Percentiles rank a stretch among this genome's conserved stretches.
Evolutionary conservation across 345 rosid species (phyloP).

Genomic region (Noccaea bulbosa): DNA sequence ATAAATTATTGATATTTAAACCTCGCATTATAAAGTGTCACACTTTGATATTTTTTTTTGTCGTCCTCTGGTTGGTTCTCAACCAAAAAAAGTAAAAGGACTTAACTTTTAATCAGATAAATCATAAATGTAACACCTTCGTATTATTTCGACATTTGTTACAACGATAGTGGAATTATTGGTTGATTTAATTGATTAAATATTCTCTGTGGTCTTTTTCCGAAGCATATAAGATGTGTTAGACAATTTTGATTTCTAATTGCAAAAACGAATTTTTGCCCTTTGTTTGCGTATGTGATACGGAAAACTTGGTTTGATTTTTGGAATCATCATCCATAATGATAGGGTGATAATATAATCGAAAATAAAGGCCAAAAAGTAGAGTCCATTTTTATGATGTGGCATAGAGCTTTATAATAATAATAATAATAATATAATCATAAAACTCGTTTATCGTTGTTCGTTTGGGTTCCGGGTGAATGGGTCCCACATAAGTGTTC

Average conservation of each 20-base stretch:
- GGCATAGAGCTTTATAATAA: background rate
- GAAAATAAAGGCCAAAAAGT: background rate
- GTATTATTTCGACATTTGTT: constrained; percentile 6
- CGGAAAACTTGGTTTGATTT: constrained; percentile 29
- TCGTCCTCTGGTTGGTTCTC: constrained; percentile 29
- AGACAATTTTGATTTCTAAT: constrained; percentile 1
- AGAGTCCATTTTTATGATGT: background rate
- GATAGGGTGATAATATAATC: background rate
- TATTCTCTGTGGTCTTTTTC: constrained; percentile 2
- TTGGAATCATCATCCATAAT: constrained; percentile 17
- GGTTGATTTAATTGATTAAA: constrained; percentile 3
- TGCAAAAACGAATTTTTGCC: background rate
- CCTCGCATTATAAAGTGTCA: background rate
- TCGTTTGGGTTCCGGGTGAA: background rate
- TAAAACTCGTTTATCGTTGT: background rate
- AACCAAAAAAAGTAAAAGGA: constrained; percentile 26
- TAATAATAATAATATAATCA: background rate
- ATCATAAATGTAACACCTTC: background rate
- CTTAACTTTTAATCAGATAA: constrained; percentile 2
- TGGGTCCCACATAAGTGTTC: constrained; percentile 17
- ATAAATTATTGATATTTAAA: background rate
- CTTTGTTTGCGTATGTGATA: constrained; percentile 28
- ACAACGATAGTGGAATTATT: background rate
- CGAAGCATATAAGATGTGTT: background rate
- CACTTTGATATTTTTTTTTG: constrained; percentile 4